phyloP scores from a whole-genome alignment of 805 yeast genomes.

The Yamadazyma insecticola region DNA sequence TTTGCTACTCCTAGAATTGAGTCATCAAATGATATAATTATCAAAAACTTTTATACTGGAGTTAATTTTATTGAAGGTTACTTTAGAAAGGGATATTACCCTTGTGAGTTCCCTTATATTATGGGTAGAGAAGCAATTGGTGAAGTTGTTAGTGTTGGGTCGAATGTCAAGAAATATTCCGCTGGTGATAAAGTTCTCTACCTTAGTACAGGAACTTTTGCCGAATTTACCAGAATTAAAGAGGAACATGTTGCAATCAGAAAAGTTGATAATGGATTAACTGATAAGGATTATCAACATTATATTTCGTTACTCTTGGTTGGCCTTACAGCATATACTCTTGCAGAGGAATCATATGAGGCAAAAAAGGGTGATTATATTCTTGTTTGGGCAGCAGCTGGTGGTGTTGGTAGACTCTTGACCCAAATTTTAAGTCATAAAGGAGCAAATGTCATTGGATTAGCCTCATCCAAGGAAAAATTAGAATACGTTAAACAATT shows the following conservation, averaged over 20 bases:
- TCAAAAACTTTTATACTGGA: constrained; percentile 76
- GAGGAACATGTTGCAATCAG: constrained; percentile 29
- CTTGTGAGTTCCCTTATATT: constrained; percentile 51
- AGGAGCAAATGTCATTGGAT: constrained; percentile 83
- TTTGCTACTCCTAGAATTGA: constrained; percentile 55
- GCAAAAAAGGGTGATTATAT: constrained; percentile 68
- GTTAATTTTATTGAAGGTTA: constrained; percentile 80
- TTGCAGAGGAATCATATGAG: constrained; percentile 59
- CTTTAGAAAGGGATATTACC: constrained; percentile 76
- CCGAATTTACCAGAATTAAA: constrained; percentile 61
- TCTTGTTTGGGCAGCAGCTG: constrained; percentile 91
- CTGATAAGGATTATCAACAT: constrained; percentile 46
- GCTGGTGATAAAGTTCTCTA: constrained; percentile 74
- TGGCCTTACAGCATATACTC: constrained; percentile 76
- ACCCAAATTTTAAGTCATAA: constrained; percentile 55
- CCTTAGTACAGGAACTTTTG: constrained; percentile 50
- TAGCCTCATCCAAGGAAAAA: constrained; percentile 76
- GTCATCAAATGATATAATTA: constrained; percentile 51
- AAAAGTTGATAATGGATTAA: constrained; percentile 45
- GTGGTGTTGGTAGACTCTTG: constrained; percentile 81
- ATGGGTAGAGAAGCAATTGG: constrained; percentile 79
- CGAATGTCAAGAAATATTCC: constrained; percentile 45
- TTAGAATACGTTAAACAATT: constrained; percentile 54
- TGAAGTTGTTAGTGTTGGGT: constrained; percentile 60
- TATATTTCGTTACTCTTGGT: constrained; percentile 64